phyloP scores from a whole-genome alignment of 2,329 filamentous ascomycete species.

The Nectriaceae sp. region DNA sequence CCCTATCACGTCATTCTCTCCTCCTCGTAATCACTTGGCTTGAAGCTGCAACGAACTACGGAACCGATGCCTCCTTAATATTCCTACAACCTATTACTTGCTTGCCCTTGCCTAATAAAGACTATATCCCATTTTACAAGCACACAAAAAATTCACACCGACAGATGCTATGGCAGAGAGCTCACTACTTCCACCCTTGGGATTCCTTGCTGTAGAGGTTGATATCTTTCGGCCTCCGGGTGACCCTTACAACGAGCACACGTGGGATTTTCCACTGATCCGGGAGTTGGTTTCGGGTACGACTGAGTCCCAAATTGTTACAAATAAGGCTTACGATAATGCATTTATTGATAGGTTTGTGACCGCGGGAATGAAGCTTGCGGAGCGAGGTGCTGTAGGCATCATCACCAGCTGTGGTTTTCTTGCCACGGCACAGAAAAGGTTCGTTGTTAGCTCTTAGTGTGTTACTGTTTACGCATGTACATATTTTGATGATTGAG shows the following conservation, averaged over 20 bases:
- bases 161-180: slow-evolving; percentile 8
- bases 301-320: slow-evolving; percentile 31
- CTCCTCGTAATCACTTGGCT: no score
- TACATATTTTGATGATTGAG: no score
- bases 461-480: not conserved
- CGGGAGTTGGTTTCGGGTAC: slow-evolving; percentile 35
- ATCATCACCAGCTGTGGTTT: slow-evolving; percentile 44
- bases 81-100: no score
- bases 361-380: slow-evolving; percentile 33
- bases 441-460: slow-evolving; percentile 19
- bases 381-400: slow-evolving; percentile 35
- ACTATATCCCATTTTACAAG: no score
- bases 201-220: slow-evolving; percentile 38
- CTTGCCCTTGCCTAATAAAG: no score
- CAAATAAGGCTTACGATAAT: slow-evolving; percentile 29
- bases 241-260: slow-evolving; percentile 36
- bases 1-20: no score
- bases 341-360: slow-evolving; percentile 38
- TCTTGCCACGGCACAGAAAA: slow-evolving; percentile 36
- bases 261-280: slow-evolving; percentile 40
- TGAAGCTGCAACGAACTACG: no score
- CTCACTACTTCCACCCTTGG: slow-evolving; percentile 26
- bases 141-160: no score
- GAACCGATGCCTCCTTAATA: no score
- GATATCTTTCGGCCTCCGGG: slow-evolving; percentile 36